phyloP scores from a whole-genome alignment of 2,329 filamentous ascomycete genomes.

The Tothia fuscella region DNA sequence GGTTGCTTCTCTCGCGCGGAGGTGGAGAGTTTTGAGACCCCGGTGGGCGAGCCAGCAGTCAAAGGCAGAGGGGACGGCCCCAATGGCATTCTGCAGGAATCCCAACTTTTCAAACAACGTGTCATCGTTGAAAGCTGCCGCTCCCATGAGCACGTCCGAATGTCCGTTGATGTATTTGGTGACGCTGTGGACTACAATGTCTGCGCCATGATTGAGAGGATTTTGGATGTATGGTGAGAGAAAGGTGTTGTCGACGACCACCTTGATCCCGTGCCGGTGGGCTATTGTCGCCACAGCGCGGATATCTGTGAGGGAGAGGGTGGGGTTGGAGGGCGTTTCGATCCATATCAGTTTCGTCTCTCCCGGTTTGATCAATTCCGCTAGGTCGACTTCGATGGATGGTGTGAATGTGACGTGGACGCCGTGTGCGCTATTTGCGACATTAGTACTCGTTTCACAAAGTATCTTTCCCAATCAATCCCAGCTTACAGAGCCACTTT shows the following conservation, averaged over 20 bases:
- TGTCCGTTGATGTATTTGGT: conserved; percentile 99
- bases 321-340: conserved; percentile 89
- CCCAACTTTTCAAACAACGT: conserved; percentile 62
- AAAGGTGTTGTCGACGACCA: conserved; percentile 99
- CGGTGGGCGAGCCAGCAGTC: conserved; percentile 98
- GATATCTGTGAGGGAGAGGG: conserved; percentile 85
- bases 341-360: conserved; percentile 97
- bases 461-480: no score
- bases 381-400: conserved; percentile 79
- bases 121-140: conserved; percentile 86
- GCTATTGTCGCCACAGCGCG: conserved; percentile 70
- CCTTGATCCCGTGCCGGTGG: conserved; percentile 77
- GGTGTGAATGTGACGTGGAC: conserved; percentile 92
- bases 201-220: conserved; percentile 85
- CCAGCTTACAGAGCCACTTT: conserved; percentile 64
- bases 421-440: conserved; percentile 56
- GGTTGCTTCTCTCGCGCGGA: conserved; percentile 76
- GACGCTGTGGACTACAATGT: conserved; percentile 92
- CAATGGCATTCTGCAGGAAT: conserved; percentile 96
- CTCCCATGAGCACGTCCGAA: conserved; percentile 92
- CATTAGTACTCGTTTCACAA: neutral
- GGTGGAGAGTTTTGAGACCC: conserved; percentile 90
- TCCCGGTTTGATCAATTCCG: conserved; percentile 62
- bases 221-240: conserved; percentile 94
- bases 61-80: conserved; percentile 86